Evolutionary conservation across 345 rosid species (phyloP).

Genomic region (Lumnitzera racemosa): DNA sequence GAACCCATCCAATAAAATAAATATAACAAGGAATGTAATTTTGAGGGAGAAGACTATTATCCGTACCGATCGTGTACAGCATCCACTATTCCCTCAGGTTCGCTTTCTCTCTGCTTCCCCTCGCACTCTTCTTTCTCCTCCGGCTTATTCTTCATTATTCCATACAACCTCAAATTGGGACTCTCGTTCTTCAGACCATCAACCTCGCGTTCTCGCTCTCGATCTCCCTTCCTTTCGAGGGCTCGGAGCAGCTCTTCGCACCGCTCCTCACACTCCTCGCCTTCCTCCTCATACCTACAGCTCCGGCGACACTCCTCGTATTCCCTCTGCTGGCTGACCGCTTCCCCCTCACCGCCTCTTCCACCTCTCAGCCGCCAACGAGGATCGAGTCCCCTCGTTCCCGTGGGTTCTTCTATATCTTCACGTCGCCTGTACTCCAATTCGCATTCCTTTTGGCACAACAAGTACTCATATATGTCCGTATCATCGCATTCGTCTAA

Average conservation of each 20-base stretch:
- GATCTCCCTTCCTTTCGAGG: not conserved
- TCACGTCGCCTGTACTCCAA: not conserved
- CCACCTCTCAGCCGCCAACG: slow-evolving; percentile 1
- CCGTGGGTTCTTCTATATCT: not conserved
- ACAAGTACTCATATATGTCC: slow-evolving; percentile 9
- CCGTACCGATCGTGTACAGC: too few relatives aligned
- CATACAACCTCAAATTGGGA: too few relatives aligned
- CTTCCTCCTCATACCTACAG: slow-evolving; percentile 10
- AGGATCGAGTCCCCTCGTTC: not conserved
- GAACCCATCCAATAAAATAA: too few relatives aligned
- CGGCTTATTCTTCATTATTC: too few relatives aligned
- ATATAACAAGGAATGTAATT: too few relatives aligned
- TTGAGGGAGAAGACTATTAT: too few relatives aligned
- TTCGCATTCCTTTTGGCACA: slow-evolving; percentile 14
- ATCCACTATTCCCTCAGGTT: too few relatives aligned
- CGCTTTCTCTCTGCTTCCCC: too few relatives aligned
- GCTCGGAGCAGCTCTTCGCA: slow-evolving; percentile 14
- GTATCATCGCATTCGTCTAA: slow-evolving; percentile 10
- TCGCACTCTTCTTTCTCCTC: too few relatives aligned
- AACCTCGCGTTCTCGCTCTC: slow-evolving; percentile 9
- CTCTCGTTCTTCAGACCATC: not conserved
- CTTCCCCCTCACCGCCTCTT: not conserved
- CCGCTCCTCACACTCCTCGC: not conserved
- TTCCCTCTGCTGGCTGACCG: slow-evolving; percentile 17
- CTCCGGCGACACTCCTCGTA: slow-evolving; percentile 23